Percentiles rank a stretch among this genome's conserved stretches.
Evolutionary conservation across 768 basidiomycete species (phyloP).

Genomic region (Boletus reticulatus): DNA sequence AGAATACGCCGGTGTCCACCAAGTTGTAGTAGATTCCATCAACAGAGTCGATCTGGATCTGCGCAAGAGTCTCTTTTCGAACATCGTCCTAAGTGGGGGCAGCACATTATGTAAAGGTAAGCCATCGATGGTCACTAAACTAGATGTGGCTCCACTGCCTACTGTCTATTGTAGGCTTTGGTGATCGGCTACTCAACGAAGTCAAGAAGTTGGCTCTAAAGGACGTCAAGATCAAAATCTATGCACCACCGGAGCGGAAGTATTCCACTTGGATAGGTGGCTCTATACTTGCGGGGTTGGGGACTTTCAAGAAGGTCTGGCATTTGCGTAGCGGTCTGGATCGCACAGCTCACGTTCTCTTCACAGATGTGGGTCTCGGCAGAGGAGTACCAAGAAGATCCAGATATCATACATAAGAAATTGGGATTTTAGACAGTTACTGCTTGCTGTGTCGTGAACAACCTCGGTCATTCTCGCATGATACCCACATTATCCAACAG

Average conservation of each 20-base stretch:
- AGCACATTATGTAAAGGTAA: constrained; percentile 92
- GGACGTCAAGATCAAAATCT: constrained; percentile 98
- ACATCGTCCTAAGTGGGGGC: constrained; percentile 95
- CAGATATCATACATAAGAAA: constrained; percentile 97
- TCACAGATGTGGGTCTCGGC: constrained; percentile 98
- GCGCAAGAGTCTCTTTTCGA: constrained; percentile 91
- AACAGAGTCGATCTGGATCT: constrained; percentile 95
- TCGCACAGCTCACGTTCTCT: constrained; percentile 7
- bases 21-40: constrained; percentile 98
- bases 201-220: constrained; percentile 94
- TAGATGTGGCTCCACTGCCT: constrained; percentile 19
- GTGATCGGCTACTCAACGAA: constrained; percentile 93
- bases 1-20: constrained; percentile 96
- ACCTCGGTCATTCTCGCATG: constrained; percentile 16
- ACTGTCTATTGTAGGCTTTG: constrained; percentile 62
- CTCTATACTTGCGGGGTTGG: constrained; percentile 92
- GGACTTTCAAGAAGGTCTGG: constrained; percentile 93
- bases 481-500: constrained; percentile 34
- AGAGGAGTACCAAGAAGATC: constrained; percentile 99
- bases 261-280: constrained; percentile 98
- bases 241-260: constrained; percentile 98
- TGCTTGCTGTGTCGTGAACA: constrained; percentile 13
- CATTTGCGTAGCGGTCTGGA: background rate
- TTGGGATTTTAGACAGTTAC: constrained; percentile 60
- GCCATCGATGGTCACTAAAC: constrained; percentile 15